Base-by-base conservation (phyloP, 78 protist genomes). In the Monocercomonoides exilis region DNA sequence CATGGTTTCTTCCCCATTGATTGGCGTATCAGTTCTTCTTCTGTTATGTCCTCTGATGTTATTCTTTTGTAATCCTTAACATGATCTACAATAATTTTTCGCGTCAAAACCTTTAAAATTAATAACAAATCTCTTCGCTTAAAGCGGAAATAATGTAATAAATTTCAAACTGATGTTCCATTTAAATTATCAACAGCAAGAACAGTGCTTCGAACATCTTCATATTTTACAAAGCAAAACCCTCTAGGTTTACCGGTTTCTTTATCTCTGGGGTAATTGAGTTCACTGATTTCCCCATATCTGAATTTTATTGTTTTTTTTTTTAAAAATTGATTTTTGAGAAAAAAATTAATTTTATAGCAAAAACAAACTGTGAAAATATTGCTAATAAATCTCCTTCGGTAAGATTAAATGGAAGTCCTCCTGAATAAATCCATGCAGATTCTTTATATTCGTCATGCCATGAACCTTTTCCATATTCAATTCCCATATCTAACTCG, bases 151-250 rank as follows among this genome's bases (percentile, higher is more conserved):
- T 4, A 4, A 33, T 32, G 42, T 79, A 21, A 79, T 38, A 79
- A 79, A 41, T 5, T 32, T 5, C 6, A 41, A 32, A 93, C 79
- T 43, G 91, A 91, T 32, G 63, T 42, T 29, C 98, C 98, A 77
- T 94, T 96, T 38, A 96, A 44, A 86, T 96, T 96, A 84, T 95
- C 97, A 3, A 96, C 97, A 6, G 97, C 96, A 1, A 96, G 92
- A 11, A 90, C 46, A 0, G 96, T 93, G 45, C 93, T 87, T 36
- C 96, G 87, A 77, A 90, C 95, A 87, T 96, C 95, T 3, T 93
- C 95, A 63, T 95, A 96, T 1, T 92, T 91, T 4, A 96, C 36
- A 41, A 94, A 96, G 6, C 90, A 88, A 77, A 94, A 95, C 1
- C 98, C 98, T 38, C 46, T 64, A 35, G 95, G 84, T 81, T 91